Evolutionary conservation across 345 rosid genomes (phyloP), one percentile per base, ranked within the genome.

Genomic region (Moringa oleifera): DNA sequence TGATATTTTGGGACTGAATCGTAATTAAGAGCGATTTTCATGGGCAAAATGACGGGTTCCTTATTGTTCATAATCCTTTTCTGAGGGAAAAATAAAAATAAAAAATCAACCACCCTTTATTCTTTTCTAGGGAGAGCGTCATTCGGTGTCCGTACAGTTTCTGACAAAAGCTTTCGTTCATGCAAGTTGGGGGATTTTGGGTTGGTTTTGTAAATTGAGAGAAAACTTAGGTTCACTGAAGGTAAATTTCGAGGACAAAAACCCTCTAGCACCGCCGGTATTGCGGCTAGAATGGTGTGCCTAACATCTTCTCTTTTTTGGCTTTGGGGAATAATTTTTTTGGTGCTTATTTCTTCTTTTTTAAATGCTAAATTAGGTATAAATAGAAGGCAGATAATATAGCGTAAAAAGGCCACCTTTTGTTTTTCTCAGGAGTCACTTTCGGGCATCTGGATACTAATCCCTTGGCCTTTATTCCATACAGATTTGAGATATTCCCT

Each of bases 271-370:
- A 70, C 75, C 76, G 91, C 91, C 86, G 90, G 59, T 72, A 81
- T 85, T 77, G 85, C 98, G 96, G 98, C 97, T 77, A 78, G 66
- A 78, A 84, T 80, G 87, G 85, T 84, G 86, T 87, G 80, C 90
- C 47, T 4, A 41, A 41, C 57, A 63, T 68, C 62, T 62, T 53
- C 31, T 55, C 66, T 51, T 58, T 18, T 47, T 47, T 22, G 13
- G 17, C 17, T 59, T 72, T 36, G 23, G 25, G 31, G 64, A 50
- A 59, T 53, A 23, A 25, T 21, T 2, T 24, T 64, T 63, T 18
- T 0, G n/a, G 18, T 58, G 11, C 31, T 22, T 25, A 23, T 3
- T 57, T 57, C 22, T 23, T 33, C 11, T 18, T 25, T 22, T 65
- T 47, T 1, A 41, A 41, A 20, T 57, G 19, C 0, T 19, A n/a